These are phyloP conservation scores for Magnolia changhungtana DNA, from an alignment of 164 flowering plant species.

Conservation along the genomic window DNA sequence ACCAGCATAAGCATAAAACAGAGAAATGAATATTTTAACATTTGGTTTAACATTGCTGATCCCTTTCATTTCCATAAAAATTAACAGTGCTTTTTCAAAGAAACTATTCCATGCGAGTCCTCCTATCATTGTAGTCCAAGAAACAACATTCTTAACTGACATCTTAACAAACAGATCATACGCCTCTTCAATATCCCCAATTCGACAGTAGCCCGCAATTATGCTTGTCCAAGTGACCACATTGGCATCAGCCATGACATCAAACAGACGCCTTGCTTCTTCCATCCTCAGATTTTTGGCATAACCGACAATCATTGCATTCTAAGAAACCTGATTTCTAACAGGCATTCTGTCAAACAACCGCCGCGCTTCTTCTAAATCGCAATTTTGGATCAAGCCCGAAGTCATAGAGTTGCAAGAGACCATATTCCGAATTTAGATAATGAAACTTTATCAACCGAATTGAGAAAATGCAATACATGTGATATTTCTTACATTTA, in stretches of 20 bases:
- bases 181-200: constrained; percentile 45
- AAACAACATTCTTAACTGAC: constrained; percentile 56
- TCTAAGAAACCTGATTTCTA: constrained; percentile 42
- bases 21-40: constrained; percentile 45
- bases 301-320: constrained; percentile 46
- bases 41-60: constrained; percentile 30
- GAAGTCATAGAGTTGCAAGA: constrained; percentile 57
- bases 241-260: constrained; percentile 38
- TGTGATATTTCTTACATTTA: no score
- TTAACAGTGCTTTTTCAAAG: constrained; percentile 38
- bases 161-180: constrained; percentile 40
- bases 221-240: constrained; percentile 65
- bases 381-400: constrained; percentile 45
- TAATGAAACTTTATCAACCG: no score
- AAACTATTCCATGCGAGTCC: constrained; percentile 62
- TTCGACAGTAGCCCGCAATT: constrained; percentile 54
- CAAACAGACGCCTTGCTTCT: constrained; percentile 48
- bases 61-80: constrained; percentile 36
- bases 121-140: constrained; percentile 75
- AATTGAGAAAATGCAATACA: no score
- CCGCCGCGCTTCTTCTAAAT: constrained; percentile 39
- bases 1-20: constrained; percentile 58
- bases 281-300: constrained; percentile 36
- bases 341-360: constrained; percentile 43
- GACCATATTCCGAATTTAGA: constrained; percentile 50